Base-by-base conservation (phyloP, 306 rosid genomes). In the Fragaria vesca region DNA sequence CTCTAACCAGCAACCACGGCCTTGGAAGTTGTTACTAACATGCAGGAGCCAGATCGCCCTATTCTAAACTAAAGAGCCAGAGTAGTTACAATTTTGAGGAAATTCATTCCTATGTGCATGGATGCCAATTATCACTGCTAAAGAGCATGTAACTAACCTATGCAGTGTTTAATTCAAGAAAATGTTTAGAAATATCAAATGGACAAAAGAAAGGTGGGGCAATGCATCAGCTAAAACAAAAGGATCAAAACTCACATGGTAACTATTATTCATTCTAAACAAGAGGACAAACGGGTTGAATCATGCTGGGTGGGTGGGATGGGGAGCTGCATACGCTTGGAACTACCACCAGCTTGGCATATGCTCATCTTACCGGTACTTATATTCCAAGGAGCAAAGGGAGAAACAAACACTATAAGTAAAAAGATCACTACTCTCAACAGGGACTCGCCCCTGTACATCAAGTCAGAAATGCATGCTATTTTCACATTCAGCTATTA, bases 1-100 rank as follows among this genome's bases (percentile, higher is more conserved):
- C 58, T 74, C 12, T 17, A 8, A 43, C 57, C n/a, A 43, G 57
- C 57, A 60, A 60, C 30, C 3, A 15, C 12, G 20, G 57, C 54
- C 51, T 10, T 55, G 65, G 30, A n/a, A 43, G 58, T 26, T 18
- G 10, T n/a, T 46, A 60, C 48, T 60, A n/a, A 61, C 18, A 45
- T 61, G 71, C 78, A 73, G 60, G 76, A 73, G 60, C 42, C 30
- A 61, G n/a, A 17, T 60, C 7, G 13, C 54, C 43, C 10, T 18
- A 73, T 18, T 75, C 46, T 45, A 28, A 62, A 38, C 71, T 4
- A 45, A 62, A 28, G n/a, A 62, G 71, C 78, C 1, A n/a, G 21
- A 65, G 43, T 36, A 67, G 42, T 9, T 28, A 28, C 55, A 74
- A 28, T 66, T 18, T 20, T 46, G 32, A 24, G 71, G n/a, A 62